Evolutionary conservation across 768 basidiomycete genomes (phyloP).

Genomic region (Termitomyces sp.): DNA sequence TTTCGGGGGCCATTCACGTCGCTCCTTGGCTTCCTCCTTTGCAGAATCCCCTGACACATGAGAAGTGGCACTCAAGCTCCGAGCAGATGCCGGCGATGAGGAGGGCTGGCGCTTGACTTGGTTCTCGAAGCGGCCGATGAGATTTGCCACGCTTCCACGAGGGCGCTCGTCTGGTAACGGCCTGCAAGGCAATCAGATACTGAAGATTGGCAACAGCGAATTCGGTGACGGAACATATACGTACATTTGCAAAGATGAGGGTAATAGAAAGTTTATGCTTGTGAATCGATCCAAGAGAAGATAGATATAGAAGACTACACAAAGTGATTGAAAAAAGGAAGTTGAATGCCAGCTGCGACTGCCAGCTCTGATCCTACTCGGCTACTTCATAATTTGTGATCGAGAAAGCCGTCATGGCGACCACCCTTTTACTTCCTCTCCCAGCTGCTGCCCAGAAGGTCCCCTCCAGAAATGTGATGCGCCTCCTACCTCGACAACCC

Average conservation of each 20-base stretch:
- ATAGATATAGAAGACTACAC: slow-evolving; percentile 8
- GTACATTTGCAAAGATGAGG: slow-evolving; percentile 24
- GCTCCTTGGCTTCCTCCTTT: slow-evolving; percentile 65
- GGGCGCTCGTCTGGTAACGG: slow-evolving; percentile 86
- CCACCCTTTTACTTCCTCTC: slow-evolving; percentile 25
- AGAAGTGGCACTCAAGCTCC: slow-evolving; percentile 65
- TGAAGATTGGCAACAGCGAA: not conserved
- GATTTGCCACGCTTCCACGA: slow-evolving; percentile 81
- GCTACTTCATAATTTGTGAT: not conserved
- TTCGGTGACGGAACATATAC: slow-evolving; percentile 9
- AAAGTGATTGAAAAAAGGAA: slow-evolving; percentile 12
- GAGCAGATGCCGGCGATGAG: slow-evolving; percentile 35
- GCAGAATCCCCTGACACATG: slow-evolving; percentile 58
- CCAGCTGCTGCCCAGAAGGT: slow-evolving; percentile 21
- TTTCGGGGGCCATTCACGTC: slow-evolving; percentile 75
- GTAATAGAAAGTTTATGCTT: slow-evolving; percentile 11
- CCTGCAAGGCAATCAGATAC: slow-evolving; percentile 36
- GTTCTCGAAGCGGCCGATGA: slow-evolving; percentile 85
- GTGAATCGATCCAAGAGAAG: not conserved
- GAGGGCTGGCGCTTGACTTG: slow-evolving; percentile 63
- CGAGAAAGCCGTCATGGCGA: slow-evolving; percentile 22
- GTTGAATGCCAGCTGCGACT: slow-evolving; percentile 5
- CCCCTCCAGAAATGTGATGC: slow-evolving; percentile 70
- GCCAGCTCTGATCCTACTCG: slow-evolving; percentile 7
- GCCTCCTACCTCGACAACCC: slow-evolving; percentile 35